These are phyloP conservation scores for Pleurotus cornucopiae DNA, from an alignment of 768 basidiomycete species.

Conservation along the genomic window DNA sequence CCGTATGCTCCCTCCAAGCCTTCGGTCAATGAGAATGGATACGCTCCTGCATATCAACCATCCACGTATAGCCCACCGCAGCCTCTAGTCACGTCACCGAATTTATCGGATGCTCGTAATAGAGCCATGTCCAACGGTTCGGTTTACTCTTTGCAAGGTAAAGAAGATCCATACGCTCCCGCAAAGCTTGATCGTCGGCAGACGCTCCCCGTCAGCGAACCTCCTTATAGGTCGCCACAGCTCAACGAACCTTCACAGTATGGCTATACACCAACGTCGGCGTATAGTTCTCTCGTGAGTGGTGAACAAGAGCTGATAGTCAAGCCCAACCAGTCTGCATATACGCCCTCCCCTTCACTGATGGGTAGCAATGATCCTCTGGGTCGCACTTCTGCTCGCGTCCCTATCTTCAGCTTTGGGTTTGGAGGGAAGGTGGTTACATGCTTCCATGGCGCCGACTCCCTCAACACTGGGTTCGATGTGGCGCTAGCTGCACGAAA, in stretches of 20 bases:
- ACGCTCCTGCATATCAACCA: background rate
- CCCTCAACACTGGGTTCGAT: slow-evolving; percentile 71
- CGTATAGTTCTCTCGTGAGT: background rate
- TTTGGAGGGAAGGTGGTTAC: slow-evolving; percentile 90
- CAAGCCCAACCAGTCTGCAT: slow-evolving; percentile 46
- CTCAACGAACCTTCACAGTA: slow-evolving; percentile 8
- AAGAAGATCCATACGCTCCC: slow-evolving; percentile 33
- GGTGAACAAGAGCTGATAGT: slow-evolving; percentile 29
- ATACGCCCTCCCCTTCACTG: slow-evolving; percentile 83
- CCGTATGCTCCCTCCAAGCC: background rate
- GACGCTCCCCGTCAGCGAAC: slow-evolving; percentile 20
- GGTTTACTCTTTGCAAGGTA: slow-evolving; percentile 26
- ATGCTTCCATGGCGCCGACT: slow-evolving; percentile 75
- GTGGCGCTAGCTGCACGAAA: slow-evolving; percentile 70
- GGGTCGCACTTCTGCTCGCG: slow-evolving; percentile 63
- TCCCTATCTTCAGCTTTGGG: slow-evolving; percentile 85
- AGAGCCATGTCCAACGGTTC: slow-evolving; percentile 46
- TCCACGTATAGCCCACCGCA: background rate
- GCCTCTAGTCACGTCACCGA: background rate
- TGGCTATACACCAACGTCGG: background rate
- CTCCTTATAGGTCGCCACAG: slow-evolving; percentile 22
- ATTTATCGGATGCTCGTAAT: slow-evolving; percentile 17
- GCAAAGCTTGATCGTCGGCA: slow-evolving; percentile 18
- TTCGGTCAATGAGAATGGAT: background rate
- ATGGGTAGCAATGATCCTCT: slow-evolving; percentile 81